phyloP scores from a whole-genome alignment of 192 early-diverging fungal species.

The Lobulomyces angularis region DNA sequence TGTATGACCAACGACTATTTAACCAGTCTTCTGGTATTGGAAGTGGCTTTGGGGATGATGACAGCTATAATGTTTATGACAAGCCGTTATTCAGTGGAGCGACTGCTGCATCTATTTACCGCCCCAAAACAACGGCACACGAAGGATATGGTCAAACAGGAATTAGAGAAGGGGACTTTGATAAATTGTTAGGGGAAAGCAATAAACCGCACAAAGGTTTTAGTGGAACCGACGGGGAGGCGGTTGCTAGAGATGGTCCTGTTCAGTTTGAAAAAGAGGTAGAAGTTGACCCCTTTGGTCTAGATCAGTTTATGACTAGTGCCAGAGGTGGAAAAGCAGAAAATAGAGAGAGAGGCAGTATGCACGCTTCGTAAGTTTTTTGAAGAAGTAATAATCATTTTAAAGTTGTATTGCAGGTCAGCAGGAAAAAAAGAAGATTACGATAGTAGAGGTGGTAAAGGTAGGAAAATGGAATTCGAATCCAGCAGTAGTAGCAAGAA shows the following conservation, averaged over 20 bases:
- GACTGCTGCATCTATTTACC: slow-evolving; percentile 60
- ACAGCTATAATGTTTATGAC: slow-evolving; percentile 88
- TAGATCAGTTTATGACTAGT: slow-evolving; percentile 70
- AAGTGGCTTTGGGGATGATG: slow-evolving; percentile 82
- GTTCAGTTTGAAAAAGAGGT: slow-evolving; percentile 87
- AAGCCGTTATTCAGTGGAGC: slow-evolving; percentile 79
- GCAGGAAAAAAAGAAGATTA: too few species aligned
- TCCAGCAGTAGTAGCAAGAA: too few species aligned
- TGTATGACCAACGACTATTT: slow-evolving; percentile 92
- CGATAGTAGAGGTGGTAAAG: too few species aligned
- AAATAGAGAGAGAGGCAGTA: too few species aligned
- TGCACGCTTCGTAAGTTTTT: too few species aligned
- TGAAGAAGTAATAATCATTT: too few species aligned
- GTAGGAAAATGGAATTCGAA: too few species aligned
- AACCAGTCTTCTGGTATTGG: slow-evolving; percentile 77
- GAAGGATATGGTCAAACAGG: slow-evolving; percentile 9
- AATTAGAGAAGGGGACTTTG: slow-evolving; percentile 7
- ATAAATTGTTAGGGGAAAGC: slow-evolving; percentile 33
- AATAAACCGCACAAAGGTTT: slow-evolving; percentile 55
- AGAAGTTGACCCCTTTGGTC: slow-evolving; percentile 75
- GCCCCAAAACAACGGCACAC: slow-evolving; percentile 45
- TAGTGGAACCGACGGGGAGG: slow-evolving; percentile 47
- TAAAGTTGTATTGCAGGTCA: too few species aligned
- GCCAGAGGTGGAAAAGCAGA: slow-evolving; percentile 54
- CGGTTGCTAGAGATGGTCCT: slow-evolving; percentile 58